Percentiles rank a stretch among this genome's conserved stretches.
phyloP scores from a whole-genome alignment of 306 rosid genomes.

The Castanea mollissima region DNA sequence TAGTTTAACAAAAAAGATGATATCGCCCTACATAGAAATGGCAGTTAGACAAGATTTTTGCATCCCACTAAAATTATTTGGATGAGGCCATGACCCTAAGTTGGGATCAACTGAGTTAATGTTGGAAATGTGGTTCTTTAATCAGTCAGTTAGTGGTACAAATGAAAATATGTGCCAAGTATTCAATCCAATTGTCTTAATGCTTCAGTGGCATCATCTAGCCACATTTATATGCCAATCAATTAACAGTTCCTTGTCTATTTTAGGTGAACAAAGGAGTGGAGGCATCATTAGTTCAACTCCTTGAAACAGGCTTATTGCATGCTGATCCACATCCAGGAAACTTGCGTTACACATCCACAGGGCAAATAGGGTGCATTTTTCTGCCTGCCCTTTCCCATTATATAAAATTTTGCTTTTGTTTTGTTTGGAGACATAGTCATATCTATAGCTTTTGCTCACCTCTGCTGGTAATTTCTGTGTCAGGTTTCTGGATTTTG shows the following conservation, averaged over 20 bases:
- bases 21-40: not conserved
- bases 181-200: not conserved
- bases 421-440: slow-evolving; percentile 1
- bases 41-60: not conserved
- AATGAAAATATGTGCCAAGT: not conserved
- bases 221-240: not conserved
- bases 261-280: slow-evolving; percentile 89
- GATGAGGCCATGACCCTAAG: not conserved
- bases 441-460: not conserved
- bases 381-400: slow-evolving; percentile 1
- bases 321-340: slow-evolving; percentile 99
- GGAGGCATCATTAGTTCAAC: slow-evolving; percentile 86
- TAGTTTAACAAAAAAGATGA: not conserved
- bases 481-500: slow-evolving; percentile 90
- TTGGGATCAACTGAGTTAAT: not conserved
- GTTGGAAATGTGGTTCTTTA: not conserved
- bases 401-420: slow-evolving; percentile 19
- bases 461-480: slow-evolving; percentile 12
- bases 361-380: slow-evolving; percentile 83
- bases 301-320: slow-evolving; percentile 92
- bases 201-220: slow-evolving; percentile 15
- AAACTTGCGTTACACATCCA: slow-evolving; percentile 81
- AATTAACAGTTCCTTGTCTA: slow-evolving; percentile 26
- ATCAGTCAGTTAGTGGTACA: not conserved
- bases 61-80: not conserved